Base-by-base conservation (phyloP, 306 rosid species). In the Vicia sativa region DNA sequence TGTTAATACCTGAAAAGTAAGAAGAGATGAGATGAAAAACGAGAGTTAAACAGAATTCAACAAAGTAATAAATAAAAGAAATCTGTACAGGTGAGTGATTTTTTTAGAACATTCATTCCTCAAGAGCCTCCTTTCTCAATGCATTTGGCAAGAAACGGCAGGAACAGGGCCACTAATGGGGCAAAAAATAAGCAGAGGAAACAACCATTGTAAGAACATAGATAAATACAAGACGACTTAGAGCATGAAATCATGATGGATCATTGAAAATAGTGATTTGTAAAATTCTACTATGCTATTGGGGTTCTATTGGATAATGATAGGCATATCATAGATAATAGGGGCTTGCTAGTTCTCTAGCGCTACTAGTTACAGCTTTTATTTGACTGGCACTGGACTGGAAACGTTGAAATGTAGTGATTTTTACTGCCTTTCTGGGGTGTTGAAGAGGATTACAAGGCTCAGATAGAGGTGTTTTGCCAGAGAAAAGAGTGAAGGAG, bases 401-500 rank as follows among this genome's bases (percentile, higher is more conserved):
- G 29, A 31, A 57, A 31, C 63, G 0, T 57, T 57, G 42, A 31
- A 9, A 57, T n/a, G 12, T 6, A 11, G 37, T 54, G 18, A 26
- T 26, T 54, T 54, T 25, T 54, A 25, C 60, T 29, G 21, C 35
- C 34, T 8, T 57, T n/a, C 16, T 8, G 3, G 61, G 61, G 18
- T 26, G 18, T 28, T 55, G 46, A 37, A 16, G 28, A 35, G 6
- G 65, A 19, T 12, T 3, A 13, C 62, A 26, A 60, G 66, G 48
- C 66, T 60, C 66, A 60, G 66, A 60, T 60, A 8, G 35, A 60
- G 10, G 48, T 60, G 14, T 60, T 60, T 37, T 37, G 48, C 39
- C 45, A 60, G 9, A 37, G 26, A 60, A 37, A 45, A 57, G 43
- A 37, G 14, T 16, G 66, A 60, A 15, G 66, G 46, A 37, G 46